Conservation (phyloP, 2,329 filamentous ascomycete species). For the Epichloe aotearoae region DNA sequence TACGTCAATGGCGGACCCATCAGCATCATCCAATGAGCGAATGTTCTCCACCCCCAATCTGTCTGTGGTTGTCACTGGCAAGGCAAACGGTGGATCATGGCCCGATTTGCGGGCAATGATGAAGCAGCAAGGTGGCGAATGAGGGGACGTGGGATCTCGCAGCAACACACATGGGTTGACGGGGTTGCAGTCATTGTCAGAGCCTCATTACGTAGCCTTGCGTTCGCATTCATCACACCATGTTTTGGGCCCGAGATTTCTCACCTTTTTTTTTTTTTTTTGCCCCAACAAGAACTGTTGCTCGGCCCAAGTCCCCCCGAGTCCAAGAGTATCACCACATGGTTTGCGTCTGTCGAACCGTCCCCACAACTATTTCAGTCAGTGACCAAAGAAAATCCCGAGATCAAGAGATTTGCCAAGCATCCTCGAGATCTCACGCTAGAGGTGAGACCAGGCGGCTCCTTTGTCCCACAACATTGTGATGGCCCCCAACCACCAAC, state of each 20-base stretch:
- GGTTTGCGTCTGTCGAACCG: background rate
- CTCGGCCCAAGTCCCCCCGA: too few species aligned
- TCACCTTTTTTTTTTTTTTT: too few species aligned
- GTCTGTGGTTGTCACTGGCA: conserved; percentile 3
- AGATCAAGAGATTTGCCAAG: background rate
- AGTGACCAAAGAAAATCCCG: background rate
- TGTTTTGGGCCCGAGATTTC: too few species aligned
- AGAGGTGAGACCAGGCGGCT: background rate
- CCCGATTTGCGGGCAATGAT: background rate
- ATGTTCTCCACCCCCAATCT: background rate
- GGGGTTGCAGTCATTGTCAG: background rate
- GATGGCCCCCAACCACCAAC: too few species aligned
- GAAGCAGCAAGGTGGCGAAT: background rate
- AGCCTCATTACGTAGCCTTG: background rate
- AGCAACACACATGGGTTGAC: background rate
- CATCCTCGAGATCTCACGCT: background rate
- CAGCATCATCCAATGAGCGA: background rate
- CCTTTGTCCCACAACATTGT: too few species aligned
- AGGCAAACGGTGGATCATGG: background rate
- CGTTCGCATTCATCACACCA: background rate
- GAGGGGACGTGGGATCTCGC: background rate
- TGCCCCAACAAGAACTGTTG: too few species aligned
- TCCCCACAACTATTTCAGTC: background rate
- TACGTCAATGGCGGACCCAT: background rate
- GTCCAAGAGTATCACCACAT: too few species aligned